phyloP scores from a whole-genome alignment of 73 alveolate species.

The Tetrahymena malaccensis region DNA sequence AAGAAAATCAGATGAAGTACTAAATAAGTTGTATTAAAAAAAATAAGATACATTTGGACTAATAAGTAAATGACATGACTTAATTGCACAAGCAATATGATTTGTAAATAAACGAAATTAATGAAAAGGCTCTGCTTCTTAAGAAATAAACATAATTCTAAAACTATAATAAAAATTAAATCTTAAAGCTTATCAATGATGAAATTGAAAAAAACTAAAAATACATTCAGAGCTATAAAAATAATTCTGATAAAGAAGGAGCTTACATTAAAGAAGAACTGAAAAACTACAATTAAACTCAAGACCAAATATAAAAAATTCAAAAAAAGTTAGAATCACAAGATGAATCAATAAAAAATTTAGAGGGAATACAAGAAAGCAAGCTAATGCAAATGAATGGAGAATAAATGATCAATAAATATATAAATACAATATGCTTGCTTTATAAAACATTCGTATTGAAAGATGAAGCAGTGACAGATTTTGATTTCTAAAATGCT shows the following conservation, averaged over 20 bases:
- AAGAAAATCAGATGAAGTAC: background rate
- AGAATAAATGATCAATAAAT: background rate
- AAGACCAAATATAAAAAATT: background rate
- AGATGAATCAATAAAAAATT: background rate
- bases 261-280: background rate
- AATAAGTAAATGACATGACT: background rate
- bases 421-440: background rate
- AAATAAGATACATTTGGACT: background rate
- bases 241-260: background rate
- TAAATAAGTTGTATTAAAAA: background rate
- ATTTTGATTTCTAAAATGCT: background rate
- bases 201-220: background rate
- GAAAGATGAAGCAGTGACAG: background rate
- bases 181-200: background rate
- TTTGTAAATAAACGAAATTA: background rate
- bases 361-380: background rate
- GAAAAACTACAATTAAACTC: background rate
- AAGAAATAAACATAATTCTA: background rate
- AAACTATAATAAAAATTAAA: background rate
- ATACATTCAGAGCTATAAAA: background rate
- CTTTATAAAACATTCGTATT: background rate
- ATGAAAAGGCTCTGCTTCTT: background rate
- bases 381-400: background rate
- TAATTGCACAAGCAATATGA: background rate
- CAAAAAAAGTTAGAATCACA: background rate